Conservation (phyloP, 805 yeast genomes). For the Saturnispora gosingensis region DNA sequence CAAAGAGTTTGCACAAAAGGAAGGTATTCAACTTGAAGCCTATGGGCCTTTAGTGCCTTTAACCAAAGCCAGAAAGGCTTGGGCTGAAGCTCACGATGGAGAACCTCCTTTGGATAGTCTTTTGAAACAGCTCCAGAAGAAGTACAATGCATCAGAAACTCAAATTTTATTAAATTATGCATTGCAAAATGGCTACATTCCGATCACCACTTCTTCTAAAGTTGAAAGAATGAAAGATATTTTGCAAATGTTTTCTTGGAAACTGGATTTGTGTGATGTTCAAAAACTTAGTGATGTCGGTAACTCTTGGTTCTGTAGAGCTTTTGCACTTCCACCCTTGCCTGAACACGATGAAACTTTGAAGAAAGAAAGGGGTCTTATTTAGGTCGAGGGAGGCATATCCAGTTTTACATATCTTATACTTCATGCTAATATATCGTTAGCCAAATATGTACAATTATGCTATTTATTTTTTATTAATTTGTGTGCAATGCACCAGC, state of each 20-base stretch:
- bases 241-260: conserved; percentile 28
- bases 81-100: neutral
- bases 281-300: conserved; percentile 22
- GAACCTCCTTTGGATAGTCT: conserved; percentile 26
- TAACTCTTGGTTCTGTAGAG: conserved; percentile 18
- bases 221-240: conserved; percentile 32
- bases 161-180: conserved; percentile 40
- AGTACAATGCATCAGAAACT: conserved; percentile 30
- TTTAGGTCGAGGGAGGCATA: too few relatives aligned
- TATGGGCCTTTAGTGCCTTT: conserved; percentile 40
- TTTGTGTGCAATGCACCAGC: too few relatives aligned
- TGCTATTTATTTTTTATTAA: too few relatives aligned
- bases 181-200: conserved; percentile 33
- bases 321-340: conserved; percentile 15
- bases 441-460: too few relatives aligned
- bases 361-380: conserved; percentile 13
- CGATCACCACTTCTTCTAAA: conserved; percentile 38
- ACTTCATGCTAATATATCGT: too few relatives aligned
- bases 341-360: conserved; percentile 15
- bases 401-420: too few relatives aligned
- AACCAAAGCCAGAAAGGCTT: conserved; percentile 22
- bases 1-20: conserved; percentile 26
- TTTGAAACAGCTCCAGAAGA: conserved; percentile 25
- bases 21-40: conserved; percentile 34
- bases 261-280: conserved; percentile 25